A percentile compares a stretch with the other conserved stretches of the same genome.
Evolutionary conservation across 2,329 filamentous ascomycete genomes (phyloP).

Genomic region (Fusarium sp.): DNA sequence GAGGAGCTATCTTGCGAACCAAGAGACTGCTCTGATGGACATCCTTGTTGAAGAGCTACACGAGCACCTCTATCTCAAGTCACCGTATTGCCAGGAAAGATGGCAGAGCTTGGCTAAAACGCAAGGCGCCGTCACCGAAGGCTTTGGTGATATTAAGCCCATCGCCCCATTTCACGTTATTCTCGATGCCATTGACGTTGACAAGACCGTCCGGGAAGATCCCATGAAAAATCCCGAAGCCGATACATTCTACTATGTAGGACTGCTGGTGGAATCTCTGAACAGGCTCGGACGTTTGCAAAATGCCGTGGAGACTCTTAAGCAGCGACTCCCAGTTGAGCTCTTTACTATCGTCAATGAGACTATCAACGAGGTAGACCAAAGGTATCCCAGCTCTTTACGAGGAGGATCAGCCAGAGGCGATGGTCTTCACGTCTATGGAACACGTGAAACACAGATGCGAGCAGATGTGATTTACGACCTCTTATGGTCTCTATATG

Average conservation of each 20-base stretch:
- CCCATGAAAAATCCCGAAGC: constrained; percentile 92
- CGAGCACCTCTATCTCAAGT: constrained; percentile 96
- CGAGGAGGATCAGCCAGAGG: constrained; percentile 63
- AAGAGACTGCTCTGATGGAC: constrained; percentile 90
- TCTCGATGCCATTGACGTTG: constrained; percentile 68
- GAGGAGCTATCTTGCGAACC: constrained; percentile 87
- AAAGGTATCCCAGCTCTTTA: constrained; percentile 86
- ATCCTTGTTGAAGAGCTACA: constrained; percentile 97
- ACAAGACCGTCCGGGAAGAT: constrained; percentile 78
- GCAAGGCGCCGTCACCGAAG: constrained; percentile 64
- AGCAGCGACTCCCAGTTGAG: constrained; percentile 92
- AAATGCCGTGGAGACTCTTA: constrained; percentile 86
- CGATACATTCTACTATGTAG: constrained; percentile 94
- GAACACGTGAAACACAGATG: constrained; percentile 76
- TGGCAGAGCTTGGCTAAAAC: constrained; percentile 86
- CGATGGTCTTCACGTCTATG: constrained; percentile 70
- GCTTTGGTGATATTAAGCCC: constrained; percentile 55
- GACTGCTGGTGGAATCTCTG: constrained; percentile 85
- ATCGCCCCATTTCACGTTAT: constrained; percentile 67
- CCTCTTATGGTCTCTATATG: constrained; percentile 89
- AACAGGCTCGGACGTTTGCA: constrained; percentile 91
- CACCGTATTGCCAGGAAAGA: constrained; percentile 93
- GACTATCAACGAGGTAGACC: constrained; percentile 92
- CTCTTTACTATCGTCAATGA: constrained; percentile 94
- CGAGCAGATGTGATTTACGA: constrained; percentile 89